Conservation (phyloP, 2,329 filamentous ascomycete genomes). For the Huntiella savannae region DNA sequence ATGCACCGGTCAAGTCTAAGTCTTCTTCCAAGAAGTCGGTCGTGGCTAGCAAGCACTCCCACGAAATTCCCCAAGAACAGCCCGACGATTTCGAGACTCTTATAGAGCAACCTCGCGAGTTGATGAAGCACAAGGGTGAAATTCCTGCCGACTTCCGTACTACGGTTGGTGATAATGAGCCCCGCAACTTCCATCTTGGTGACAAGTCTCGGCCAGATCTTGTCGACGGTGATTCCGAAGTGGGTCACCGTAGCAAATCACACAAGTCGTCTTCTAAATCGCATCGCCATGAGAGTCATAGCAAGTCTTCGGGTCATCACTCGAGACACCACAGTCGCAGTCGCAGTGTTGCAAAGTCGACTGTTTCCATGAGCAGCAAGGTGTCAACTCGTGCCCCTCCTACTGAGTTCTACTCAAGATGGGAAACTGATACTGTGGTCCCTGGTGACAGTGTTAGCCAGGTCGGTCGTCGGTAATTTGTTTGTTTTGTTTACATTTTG, state of each 20-base stretch:
- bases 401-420: slow-evolving; percentile 23
- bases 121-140: neutral
- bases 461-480: slow-evolving; percentile 26
- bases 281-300: neutral
- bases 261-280: neutral
- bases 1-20: neutral
- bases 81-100: slow-evolving; percentile 8
- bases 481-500: neutral
- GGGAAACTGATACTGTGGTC: slow-evolving; percentile 32
- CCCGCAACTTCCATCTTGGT: slow-evolving; percentile 5
- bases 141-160: slow-evolving; percentile 7
- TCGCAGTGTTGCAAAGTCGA: slow-evolving; percentile 3
- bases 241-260: neutral
- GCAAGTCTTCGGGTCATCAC: slow-evolving; percentile 2
- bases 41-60: neutral
- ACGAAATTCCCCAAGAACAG: neutral
- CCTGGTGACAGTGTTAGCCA: slow-evolving; percentile 45
- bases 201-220: neutral
- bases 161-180: slow-evolving; percentile 1
- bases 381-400: slow-evolving; percentile 24
- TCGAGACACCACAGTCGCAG: neutral
- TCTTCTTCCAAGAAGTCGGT: neutral
- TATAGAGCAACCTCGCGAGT: neutral
- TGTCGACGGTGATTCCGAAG: slow-evolving; percentile 1
- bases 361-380: slow-evolving; percentile 8